Evolutionary conservation across 106 monocot genomes (phyloP), one percentile per base, ranked within the genome.

Genomic region (Iris macrosiphon): DNA sequence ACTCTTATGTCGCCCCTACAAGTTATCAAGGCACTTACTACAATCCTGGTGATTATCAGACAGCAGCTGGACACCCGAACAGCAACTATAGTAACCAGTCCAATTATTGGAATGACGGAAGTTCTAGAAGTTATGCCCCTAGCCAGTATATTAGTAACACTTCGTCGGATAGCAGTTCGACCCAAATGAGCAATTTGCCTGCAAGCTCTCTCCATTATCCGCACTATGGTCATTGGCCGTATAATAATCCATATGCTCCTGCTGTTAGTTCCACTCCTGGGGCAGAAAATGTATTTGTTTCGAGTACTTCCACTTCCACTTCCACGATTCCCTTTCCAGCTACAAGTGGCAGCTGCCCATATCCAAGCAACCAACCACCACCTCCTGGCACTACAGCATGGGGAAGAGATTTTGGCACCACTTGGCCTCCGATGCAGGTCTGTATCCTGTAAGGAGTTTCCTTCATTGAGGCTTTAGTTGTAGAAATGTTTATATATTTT

Each of bases 331-430:
- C n/a, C n/a, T 22, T 38, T 56, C 72, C 25, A 50, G 65, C 58
- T 65, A 32, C 43, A 41, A 62, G 28, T 59, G 45, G 67, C 58
- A 59, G 75, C 11, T 79, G 82, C 57, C 59, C 72, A 22, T 72
- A 69, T 76, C 46, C 69, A 22, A 89, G 43, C 63, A 89, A 37
- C 52, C 95, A 96, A 55, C 95, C 95, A 32, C 95, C 95, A 42
- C 95, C 95, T 45, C 95, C 95, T 48, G 95, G 95, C n/a, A 96
- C 89, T 50, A 77, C 95, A 31, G 71, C 89, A 27, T 95, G 95
- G 95, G 79, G 76, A 69, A 63, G 50, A 21, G 79, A 89, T 64
- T 41, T 69, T 57, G 43, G 47, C 20, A 17, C 72, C 4, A 57
- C 80, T 55, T 32, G 23, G 30, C 60, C 74, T 15, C 46, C 81